Evolutionary conservation across 352 stramenopile species (phyloP).

Genomic region (Blastocystis sp.): DNA sequence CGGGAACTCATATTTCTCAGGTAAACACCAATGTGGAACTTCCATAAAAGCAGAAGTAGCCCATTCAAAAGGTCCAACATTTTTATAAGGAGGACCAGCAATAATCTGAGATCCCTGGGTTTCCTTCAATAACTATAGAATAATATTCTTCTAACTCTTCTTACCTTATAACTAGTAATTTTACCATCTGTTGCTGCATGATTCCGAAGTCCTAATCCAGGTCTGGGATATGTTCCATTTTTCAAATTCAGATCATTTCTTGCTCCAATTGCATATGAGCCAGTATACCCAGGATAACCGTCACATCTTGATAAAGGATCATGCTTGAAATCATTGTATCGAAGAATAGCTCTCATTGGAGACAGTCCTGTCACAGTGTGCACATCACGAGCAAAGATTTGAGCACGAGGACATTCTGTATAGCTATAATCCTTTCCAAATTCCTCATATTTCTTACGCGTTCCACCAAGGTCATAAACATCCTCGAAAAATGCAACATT

Average conservation of each 20-base stretch:
- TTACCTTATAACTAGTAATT: constrained; percentile 63
- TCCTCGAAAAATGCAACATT: constrained; percentile 68
- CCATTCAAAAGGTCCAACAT: constrained; percentile 71
- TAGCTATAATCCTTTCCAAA: constrained; percentile 68
- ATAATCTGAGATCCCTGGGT: constrained; percentile 23
- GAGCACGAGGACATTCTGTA: constrained; percentile 66
- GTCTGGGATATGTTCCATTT: constrained; percentile 65
- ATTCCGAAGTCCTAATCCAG: constrained; percentile 69
- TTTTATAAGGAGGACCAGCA: constrained; percentile 68
- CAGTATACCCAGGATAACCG: constrained; percentile 43
- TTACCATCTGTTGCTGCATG: constrained; percentile 69
- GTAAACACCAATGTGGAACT: constrained; percentile 27
- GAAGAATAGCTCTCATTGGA: constrained; percentile 70
- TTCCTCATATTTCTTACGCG: neutral
- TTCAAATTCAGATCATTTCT: constrained; percentile 49
- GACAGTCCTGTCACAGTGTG: constrained; percentile 66
- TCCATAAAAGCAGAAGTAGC: constrained; percentile 63
- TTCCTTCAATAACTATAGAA: constrained; percentile 11
- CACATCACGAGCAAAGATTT: constrained; percentile 71
- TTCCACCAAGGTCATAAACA: constrained; percentile 28
- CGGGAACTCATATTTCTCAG: constrained; percentile 42
- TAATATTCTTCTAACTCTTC: neutral
- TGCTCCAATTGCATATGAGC: constrained; percentile 25
- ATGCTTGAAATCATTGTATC: constrained; percentile 70
- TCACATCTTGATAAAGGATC: constrained; percentile 68